A percentile compares a stretch with the other conserved stretches of the same genome.
phyloP scores from a whole-genome alignment of 257 asterid genomes.

The Pogostemon cablin region DNA sequence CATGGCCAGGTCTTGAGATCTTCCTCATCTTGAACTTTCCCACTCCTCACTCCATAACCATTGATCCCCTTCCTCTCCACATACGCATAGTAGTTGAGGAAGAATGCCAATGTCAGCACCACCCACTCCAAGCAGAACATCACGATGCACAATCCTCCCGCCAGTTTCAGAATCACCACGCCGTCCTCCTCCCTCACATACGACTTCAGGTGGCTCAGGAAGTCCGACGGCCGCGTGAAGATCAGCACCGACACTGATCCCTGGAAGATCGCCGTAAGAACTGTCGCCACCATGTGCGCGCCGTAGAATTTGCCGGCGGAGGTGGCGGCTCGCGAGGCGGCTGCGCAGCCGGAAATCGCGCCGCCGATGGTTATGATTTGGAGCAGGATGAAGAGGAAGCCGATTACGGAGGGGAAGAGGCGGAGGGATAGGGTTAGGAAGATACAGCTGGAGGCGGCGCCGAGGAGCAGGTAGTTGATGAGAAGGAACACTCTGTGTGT shows the following conservation, averaged over 20 bases:
- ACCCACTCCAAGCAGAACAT: constrained; percentile 90
- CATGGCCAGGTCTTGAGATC: constrained; percentile 89
- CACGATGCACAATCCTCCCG: constrained; percentile 68
- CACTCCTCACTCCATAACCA: constrained; percentile 48
- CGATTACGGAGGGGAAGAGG: constrained; percentile 61
- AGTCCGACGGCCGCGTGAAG: constrained; percentile 72
- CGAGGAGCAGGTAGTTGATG: constrained; percentile 65
- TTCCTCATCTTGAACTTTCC: constrained; percentile 71
- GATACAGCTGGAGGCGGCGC: constrained; percentile 79
- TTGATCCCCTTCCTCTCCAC: constrained; percentile 52
- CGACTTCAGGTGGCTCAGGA: constrained; percentile 68
- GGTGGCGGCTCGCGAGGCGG: constrained; percentile 53
- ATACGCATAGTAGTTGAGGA: constrained; percentile 73
- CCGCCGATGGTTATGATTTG: constrained; percentile 67
- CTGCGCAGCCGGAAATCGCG: constrained; percentile 70
- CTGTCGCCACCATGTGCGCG: constrained; percentile 87
- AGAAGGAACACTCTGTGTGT: constrained; percentile 65
- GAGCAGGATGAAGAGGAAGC: constrained; percentile 73
- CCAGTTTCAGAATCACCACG: constrained; percentile 66
- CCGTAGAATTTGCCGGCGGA: constrained; percentile 76
- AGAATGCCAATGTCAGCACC: constrained; percentile 79
- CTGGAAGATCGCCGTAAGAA: constrained; percentile 85
- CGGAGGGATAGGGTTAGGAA: constrained; percentile 87
- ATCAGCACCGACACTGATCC: constrained; percentile 87
- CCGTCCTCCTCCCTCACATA: constrained; percentile 91